These are phyloP conservation scores for Xerocomus brunneocitrinus DNA, from an alignment of 768 basidiomycete genomes.

Conservation along the genomic window DNA sequence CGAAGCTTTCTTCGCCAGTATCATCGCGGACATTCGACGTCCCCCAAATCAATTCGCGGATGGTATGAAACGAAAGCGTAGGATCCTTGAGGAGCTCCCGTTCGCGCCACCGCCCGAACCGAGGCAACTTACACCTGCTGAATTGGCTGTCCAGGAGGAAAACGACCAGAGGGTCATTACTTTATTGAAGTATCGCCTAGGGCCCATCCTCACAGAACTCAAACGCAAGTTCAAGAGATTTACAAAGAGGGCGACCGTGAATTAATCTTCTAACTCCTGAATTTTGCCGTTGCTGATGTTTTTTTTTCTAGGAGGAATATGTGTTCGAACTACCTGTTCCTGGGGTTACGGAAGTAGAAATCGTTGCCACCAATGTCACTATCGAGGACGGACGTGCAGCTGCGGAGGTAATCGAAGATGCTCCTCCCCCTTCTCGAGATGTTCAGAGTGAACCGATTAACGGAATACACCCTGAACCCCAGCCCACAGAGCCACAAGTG, in stretches of 20 bases:
- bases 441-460: slow-evolving; percentile 37
- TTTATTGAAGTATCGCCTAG: slow-evolving; percentile 85
- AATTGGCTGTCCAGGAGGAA: slow-evolving; percentile 78
- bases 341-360: slow-evolving; percentile 26
- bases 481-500: slow-evolving; percentile 18
- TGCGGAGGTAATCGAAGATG: slow-evolving; percentile 40
- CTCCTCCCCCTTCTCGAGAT: slow-evolving; percentile 16
- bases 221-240: slow-evolving; percentile 92
- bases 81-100: slow-evolving; percentile 80
- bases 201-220: slow-evolving; percentile 81
- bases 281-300: slow-evolving; percentile 9
- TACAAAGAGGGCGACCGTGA: slow-evolving; percentile 70
- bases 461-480: slow-evolving; percentile 27
- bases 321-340: slow-evolving; percentile 42
- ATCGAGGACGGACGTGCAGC: slow-evolving; percentile 39
- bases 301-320: slow-evolving; percentile 66
- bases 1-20: slow-evolving; percentile 66
- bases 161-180: slow-evolving; percentile 76
- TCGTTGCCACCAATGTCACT: slow-evolving; percentile 36
- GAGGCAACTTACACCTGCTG: slow-evolving; percentile 71
- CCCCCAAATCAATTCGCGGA: slow-evolving; percentile 89
- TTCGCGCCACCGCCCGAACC: slow-evolving; percentile 90
- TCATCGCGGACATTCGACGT: slow-evolving; percentile 64
- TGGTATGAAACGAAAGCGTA: slow-evolving; percentile 75
- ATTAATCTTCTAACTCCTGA: slow-evolving; percentile 21